These are phyloP conservation scores for Acanthamoeba comandoni DNA, from an alignment of 208 protist genomes.

Conservation along the genomic window DNA sequence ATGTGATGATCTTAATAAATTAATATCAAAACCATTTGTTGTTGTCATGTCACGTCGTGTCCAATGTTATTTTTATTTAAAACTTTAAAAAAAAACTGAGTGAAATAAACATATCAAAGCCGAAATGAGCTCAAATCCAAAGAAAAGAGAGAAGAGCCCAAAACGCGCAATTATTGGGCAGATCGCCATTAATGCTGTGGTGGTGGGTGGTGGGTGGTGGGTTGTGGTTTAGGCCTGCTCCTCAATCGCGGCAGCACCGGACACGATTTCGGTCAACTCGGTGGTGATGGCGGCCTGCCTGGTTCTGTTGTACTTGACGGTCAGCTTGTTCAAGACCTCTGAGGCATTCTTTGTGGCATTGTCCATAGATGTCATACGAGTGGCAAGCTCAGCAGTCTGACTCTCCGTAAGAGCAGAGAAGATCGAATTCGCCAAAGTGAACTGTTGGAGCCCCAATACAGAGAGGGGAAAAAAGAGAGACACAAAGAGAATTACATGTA, in stretches of 20 bases:
- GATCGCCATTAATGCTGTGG: conserved; percentile 10
- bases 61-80: too few relatives aligned
- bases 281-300: conserved; percentile 74
- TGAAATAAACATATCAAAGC: neutral
- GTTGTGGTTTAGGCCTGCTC: conserved; percentile 8
- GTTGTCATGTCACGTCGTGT: too few relatives aligned
- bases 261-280: conserved; percentile 76
- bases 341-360: conserved; percentile 81
- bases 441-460: too few relatives aligned
- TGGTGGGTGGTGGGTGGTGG: too few relatives aligned
- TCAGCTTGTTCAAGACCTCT: conserved; percentile 81
- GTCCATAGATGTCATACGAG: conserved; percentile 82
- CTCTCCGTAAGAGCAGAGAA: conserved; percentile 69
- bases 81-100: too few relatives aligned
- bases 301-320: conserved; percentile 77
- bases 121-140: conserved; percentile 8
- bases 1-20: too few relatives aligned
- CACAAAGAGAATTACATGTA: too few relatives aligned
- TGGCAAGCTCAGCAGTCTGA: conserved; percentile 69
- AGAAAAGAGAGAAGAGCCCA: conserved; percentile 8
- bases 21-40: too few relatives aligned
- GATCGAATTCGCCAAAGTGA: conserved; percentile 41
- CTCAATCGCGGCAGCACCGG: conserved; percentile 73
- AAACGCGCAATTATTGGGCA: too few relatives aligned
- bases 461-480: conserved; percentile 35